Base-by-base conservation (phyloP, 1,139 yeast genomes). In the Petasospora rhodanensis region DNA sequence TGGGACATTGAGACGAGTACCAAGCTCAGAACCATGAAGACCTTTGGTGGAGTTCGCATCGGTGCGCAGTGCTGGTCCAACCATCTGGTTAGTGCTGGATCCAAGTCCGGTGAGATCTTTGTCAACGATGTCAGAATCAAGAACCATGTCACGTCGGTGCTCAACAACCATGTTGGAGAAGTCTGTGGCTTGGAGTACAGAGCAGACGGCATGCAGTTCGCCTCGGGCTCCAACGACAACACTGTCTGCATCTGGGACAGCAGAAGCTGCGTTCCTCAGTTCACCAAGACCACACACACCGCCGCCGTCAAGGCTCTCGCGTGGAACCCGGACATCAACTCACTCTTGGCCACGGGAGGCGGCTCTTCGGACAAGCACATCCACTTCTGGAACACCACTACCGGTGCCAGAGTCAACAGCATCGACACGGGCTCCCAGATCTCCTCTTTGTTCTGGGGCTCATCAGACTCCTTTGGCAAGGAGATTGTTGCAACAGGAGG, bases 401-500 rank as follows among this genome's bases (percentile, higher is more conserved):
- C 94, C 1, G 98, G 98, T 1, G 77, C 91, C 2, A 67, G 95
- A 39, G 76, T 85, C 23, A 86, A 89, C 47, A 73, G 93, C 11
- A 82, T 91, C 22, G 93, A 87, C 49, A 83, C 97, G 0, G 96
- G 93, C 11, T 83, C 96, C 1, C 98, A 93, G 59, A 93, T 93
- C 14, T 81, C 95, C 17, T 84, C 96, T 9, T 67, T 93, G 40
- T 79, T 80, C 50, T 93, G 98, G 98, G 95, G 96, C 5, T 73
- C 75, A 36, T 72, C 82, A 11, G 61, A 70, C 49, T 85, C 79
- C 2, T 76, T 79, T 34, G 86, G 85, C 5, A 72, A 75, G 55
- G 98, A 93, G 59, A 76, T 93, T 31, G 95, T 83, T 2, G 93
- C 96, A 5, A 83, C 96, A 5, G 96, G 93, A 52, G 98, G 98